A percentile compares a stretch with the other conserved stretches of the same genome.
Evolutionary conservation across 805 yeast genomes (phyloP).

Genomic region (Candida saitoana): DNA sequence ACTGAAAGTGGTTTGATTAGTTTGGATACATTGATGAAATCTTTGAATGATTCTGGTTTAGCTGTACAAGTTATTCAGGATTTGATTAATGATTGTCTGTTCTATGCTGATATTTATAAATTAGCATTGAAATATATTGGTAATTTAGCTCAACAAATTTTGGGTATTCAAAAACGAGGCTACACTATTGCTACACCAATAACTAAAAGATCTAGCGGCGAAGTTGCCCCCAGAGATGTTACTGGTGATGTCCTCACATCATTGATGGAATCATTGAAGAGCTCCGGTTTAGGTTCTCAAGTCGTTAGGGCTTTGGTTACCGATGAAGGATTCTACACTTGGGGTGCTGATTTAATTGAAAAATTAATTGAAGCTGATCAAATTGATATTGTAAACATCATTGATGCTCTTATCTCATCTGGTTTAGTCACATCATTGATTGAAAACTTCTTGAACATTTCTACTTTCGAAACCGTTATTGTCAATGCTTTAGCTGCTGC

Average conservation of each 20-base stretch:
- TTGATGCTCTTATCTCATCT: constrained; percentile 29
- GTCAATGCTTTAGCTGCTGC: constrained; percentile 43
- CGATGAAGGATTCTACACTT: constrained; percentile 32
- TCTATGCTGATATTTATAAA: constrained; percentile 37
- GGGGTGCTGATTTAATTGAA: constrained; percentile 35
- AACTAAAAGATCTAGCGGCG: constrained; percentile 1
- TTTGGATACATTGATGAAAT: constrained; percentile 33
- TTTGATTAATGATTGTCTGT: constrained; percentile 34
- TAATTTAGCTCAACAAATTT: constrained; percentile 27
- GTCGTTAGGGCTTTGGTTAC: constrained; percentile 36
- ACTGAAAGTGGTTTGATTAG: constrained; percentile 31
- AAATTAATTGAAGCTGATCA: constrained; percentile 27
- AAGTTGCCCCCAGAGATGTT: constrained; percentile 11
- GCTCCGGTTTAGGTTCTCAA: constrained; percentile 38
- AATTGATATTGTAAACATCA: constrained; percentile 22
- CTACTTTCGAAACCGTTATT: constrained; percentile 36
- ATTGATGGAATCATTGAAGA: constrained; percentile 41
- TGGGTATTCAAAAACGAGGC: constrained; percentile 9
- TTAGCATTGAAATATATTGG: constrained; percentile 28
- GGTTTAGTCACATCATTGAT: constrained; percentile 36
- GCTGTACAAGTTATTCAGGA: constrained; percentile 32
- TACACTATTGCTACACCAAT: not conserved
- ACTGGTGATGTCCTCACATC: constrained; percentile 21
- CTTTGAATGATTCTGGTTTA: constrained; percentile 41
- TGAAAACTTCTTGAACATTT: constrained; percentile 34